Evolutionary conservation across 225 moss, liverwort and hornwort genomes (phyloP).

Genomic region (Marchantia paleacea): DNA sequence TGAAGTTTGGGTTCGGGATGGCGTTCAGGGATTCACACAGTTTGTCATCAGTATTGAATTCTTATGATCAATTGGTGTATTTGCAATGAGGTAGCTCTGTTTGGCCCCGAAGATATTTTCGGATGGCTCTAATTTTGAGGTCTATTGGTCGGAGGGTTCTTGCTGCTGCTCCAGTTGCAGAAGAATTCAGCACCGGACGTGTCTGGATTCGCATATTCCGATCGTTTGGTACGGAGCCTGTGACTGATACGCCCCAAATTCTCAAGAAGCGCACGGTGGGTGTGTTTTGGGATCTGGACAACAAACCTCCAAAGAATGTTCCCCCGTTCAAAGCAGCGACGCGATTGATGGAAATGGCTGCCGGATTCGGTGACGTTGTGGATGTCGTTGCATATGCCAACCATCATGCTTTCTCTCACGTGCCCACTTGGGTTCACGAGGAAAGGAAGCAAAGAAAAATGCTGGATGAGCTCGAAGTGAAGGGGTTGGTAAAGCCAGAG

Average conservation of each 20-base stretch:
- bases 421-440: slow-evolving; percentile 86
- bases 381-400: slow-evolving; percentile 93
- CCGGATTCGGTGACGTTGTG: slow-evolving; percentile 73
- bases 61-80: no score
- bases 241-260: neutral
- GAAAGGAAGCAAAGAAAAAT: slow-evolving; percentile 69
- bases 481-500: slow-evolving; percentile 61
- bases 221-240: neutral
- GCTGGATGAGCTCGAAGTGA: slow-evolving; percentile 68
- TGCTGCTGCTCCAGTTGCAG: neutral
- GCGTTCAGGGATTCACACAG: no score
- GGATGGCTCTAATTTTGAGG: neutral
- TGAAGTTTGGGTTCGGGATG: no score
- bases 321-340: slow-evolving; percentile 78
- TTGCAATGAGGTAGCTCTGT: no score
- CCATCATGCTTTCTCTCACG: slow-evolving; percentile 75
- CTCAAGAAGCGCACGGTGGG: slow-evolving; percentile 38
- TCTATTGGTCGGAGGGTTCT: neutral
- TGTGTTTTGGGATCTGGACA: slow-evolving; percentile 98
- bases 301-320: slow-evolving; percentile 90
- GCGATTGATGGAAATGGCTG: slow-evolving; percentile 77
- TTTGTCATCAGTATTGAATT: no score
- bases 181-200: neutral
- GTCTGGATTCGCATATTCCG: neutral
- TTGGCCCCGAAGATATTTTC: no score